Conservation (phyloP, 148 eudicot species). For the Tetragonia tetragonoides region DNA sequence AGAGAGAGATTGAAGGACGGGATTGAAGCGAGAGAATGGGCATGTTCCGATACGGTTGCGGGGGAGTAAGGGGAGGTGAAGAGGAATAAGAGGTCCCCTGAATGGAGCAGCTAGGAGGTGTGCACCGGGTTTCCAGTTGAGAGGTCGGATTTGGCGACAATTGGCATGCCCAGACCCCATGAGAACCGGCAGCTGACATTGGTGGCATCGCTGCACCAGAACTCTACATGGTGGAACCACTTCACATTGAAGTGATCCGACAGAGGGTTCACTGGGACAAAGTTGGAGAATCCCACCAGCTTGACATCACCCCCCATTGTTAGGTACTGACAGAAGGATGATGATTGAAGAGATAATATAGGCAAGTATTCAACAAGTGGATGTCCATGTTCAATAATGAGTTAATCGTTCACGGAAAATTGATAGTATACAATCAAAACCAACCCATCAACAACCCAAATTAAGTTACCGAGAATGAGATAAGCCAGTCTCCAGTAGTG, state of each 20-base stretch:
- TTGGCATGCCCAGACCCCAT: slow-evolving; percentile 84
- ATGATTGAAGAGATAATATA: too few relatives aligned
- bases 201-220: slow-evolving; percentile 82
- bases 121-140: slow-evolving; percentile 79
- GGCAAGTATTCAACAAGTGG: too few relatives aligned
- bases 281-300: slow-evolving; percentile 55
- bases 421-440: too few relatives aligned
- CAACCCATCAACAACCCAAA: too few relatives aligned
- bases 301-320: slow-evolving; percentile 26
- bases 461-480: too few relatives aligned
- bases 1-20: slow-evolving; percentile 42
- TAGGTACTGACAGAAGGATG: too few relatives aligned
- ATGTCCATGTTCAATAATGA: too few relatives aligned
- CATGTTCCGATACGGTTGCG: slow-evolving; percentile 10
- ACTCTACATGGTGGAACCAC: slow-evolving; percentile 81
- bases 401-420: too few relatives aligned
- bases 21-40: slow-evolving; percentile 19
- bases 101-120: slow-evolving; percentile 66
- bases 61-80: slow-evolving; percentile 90
- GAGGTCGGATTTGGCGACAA: slow-evolving; percentile 79
- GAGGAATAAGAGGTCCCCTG: slow-evolving; percentile 58
- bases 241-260: slow-evolving; percentile 64
- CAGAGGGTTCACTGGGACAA: slow-evolving; percentile 55
- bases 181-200: slow-evolving; percentile 73
- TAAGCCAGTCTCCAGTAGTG: too few relatives aligned